Evolutionary conservation across 2,329 filamentous ascomycete genomes (phyloP), one percentile per base, ranked within the genome.

Genomic region (Diaporthe sp.): DNA sequence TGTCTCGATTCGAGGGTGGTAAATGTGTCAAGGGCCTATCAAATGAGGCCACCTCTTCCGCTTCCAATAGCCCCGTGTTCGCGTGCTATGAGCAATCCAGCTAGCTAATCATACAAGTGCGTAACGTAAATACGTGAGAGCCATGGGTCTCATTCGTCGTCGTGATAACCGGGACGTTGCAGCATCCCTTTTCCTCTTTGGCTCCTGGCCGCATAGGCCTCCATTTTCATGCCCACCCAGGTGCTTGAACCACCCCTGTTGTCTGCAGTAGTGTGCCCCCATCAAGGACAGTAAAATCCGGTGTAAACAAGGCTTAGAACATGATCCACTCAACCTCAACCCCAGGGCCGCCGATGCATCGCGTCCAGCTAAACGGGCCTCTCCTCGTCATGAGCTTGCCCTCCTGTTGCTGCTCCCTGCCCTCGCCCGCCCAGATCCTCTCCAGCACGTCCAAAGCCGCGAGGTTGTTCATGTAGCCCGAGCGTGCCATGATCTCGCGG

Each of bases 391-490:
- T 75, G 61, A 84, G 79, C 79, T 83, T 83, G 66, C 79, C 82
- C 27, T 80, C 77, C 63, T 80, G 79, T 69, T 83, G 82, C 37
- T 84, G 82, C 56, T 84, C 84, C 73, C 83, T 79, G 77, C 81
- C 83, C 66, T 91, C 88, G 66, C 88, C 89, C 17, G 87, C 87
- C 96, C 96, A 98, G 22, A 97, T 89, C 79, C 92, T 92, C 86
- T 98, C 96, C 55, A 98, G 84, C 5, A 98, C 91, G 79, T 97
- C 94, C 35, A 98, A 88, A 10, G 94, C 95, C 9, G 94, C 93
- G 53, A 97, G 88, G 81, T 98, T 98, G 84, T 98, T 98, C 87
- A 95, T 94, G 84, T 98, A 98, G 1, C 96, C 96, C 71, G 94
- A 96, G 77, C 96, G 93, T 39, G 92, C 90, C 87, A 96, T 95